A percentile compares a stretch with the other conserved stretches of the same genome.
Conservation (phyloP, 2,329 filamentous ascomycete genomes). For the Pseudogymnoascus sp. region DNA sequence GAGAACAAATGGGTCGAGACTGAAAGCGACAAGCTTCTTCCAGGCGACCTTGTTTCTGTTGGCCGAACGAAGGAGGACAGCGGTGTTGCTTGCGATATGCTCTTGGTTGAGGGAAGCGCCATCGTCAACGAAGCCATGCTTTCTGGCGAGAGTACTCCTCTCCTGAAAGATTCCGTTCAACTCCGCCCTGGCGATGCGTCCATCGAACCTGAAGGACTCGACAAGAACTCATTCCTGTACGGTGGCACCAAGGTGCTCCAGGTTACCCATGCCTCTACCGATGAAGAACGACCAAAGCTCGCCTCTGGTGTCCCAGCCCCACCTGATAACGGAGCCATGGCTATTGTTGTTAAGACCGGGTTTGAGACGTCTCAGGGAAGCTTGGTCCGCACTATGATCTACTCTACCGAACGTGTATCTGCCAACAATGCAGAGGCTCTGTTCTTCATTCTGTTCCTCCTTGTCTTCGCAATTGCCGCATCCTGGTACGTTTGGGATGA, state of each 20-base stretch:
- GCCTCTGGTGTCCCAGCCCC: conserved; percentile 71
- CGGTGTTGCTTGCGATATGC: conserved; percentile 94
- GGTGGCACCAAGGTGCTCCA: conserved; percentile 97
- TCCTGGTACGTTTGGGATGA: conserved; percentile 99
- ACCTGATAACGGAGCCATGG: conserved; percentile 89
- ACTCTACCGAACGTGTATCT: conserved; percentile 97
- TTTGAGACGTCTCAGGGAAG: conserved; percentile 98
- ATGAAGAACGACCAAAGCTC: conserved; percentile 62
- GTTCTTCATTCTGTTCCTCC: conserved; percentile 94
- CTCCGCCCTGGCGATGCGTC: conserved; percentile 72
- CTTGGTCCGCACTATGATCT: conserved; percentile 98
- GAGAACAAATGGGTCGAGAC: conserved; percentile 81
- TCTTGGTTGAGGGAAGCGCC: conserved; percentile 85
- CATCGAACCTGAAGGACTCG: conserved; percentile 81
- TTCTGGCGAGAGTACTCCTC: conserved; percentile 92
- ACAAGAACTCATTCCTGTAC: conserved; percentile 95
- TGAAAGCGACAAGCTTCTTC: conserved; percentile 82
- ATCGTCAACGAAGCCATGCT: conserved; percentile 99
- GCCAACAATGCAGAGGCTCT: conserved; percentile 94
- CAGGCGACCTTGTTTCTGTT: conserved; percentile 87
- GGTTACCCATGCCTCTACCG: conserved; percentile 76
- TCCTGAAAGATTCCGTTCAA: conserved; percentile 92
- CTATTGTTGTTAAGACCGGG: conserved; percentile 90
- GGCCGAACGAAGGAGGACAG: conserved; percentile 93
- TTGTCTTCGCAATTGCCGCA: conserved; percentile 91